Percentiles rank a stretch among this genome's conserved stretches.
Conservation (phyloP, 768 basidiomycete genomes). For the Amanita rubescens region DNA sequence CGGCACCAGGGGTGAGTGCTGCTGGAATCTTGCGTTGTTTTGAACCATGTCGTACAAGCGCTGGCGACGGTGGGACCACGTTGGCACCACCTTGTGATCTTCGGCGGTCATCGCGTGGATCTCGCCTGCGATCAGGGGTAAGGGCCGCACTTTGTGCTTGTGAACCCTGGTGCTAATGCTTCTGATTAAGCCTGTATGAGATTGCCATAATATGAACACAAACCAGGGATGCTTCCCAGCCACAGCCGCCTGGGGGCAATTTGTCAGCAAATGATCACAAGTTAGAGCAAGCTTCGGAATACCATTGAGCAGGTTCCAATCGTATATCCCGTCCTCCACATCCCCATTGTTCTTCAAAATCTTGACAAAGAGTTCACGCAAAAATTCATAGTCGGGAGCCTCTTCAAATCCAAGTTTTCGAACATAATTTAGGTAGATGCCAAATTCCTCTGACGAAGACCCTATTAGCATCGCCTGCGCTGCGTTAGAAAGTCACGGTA, state of each 20-base stretch:
- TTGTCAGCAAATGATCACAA: slow-evolving; percentile 1
- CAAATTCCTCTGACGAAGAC: slow-evolving; percentile 77
- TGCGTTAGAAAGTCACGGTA: slow-evolving; percentile 23
- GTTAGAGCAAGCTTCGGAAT: slow-evolving; percentile 12
- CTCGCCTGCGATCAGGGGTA: slow-evolving; percentile 53
- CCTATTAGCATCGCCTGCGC: background rate
- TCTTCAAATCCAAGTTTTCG: slow-evolving; percentile 99
- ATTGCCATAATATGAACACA: slow-evolving; percentile 19
- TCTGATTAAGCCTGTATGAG: slow-evolving; percentile 5
- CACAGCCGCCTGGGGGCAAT: slow-evolving; percentile 65
- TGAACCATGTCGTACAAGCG: slow-evolving; percentile 69
- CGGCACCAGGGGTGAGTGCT: slow-evolving; percentile 50
- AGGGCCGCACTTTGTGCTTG: slow-evolving; percentile 53
- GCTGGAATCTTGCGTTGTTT: slow-evolving; percentile 61
- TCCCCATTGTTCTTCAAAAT: slow-evolving; percentile 89
- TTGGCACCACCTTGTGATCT: slow-evolving; percentile 53
- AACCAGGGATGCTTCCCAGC: slow-evolving; percentile 85
- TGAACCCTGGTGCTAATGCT: slow-evolving; percentile 61
- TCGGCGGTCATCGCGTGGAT: slow-evolving; percentile 59
- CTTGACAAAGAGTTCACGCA: slow-evolving; percentile 91
- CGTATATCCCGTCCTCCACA: slow-evolving; percentile 87
- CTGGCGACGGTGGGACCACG: slow-evolving; percentile 67
- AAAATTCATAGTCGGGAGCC: slow-evolving; percentile 97
- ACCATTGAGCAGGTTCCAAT: slow-evolving; percentile 94
- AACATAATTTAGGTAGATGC: slow-evolving; percentile 98